phyloP scores from a whole-genome alignment of 768 basidiomycete genomes.

The Pluteus cervinus region DNA sequence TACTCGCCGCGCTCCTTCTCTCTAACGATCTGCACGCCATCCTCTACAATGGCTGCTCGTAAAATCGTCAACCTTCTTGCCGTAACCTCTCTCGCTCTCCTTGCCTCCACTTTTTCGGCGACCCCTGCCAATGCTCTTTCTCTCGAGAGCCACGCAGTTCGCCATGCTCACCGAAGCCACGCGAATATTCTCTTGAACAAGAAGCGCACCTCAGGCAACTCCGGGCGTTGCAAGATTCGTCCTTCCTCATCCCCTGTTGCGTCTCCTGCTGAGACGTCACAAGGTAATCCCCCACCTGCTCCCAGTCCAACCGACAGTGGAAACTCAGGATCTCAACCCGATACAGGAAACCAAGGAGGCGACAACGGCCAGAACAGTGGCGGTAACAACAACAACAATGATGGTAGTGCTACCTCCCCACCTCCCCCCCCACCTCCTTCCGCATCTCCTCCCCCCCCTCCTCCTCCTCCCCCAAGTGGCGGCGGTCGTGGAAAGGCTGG shows the following conservation, averaged over 20 bases:
- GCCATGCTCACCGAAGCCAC: constrained; percentile 39
- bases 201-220: constrained; percentile 25
- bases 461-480: constrained; percentile 13
- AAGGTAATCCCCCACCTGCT: no score
- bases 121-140: constrained; percentile 49
- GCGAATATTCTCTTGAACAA: constrained; percentile 45
- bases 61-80: constrained; percentile 56
- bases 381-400: no score
- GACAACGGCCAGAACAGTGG: no score
- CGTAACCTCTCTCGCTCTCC: constrained; percentile 49
- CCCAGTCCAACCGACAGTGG: no score
- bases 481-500: constrained; percentile 43
- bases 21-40: constrained; percentile 12
- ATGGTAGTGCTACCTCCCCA: constrained; percentile 4
- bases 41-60: constrained; percentile 35
- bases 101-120: constrained; percentile 44
- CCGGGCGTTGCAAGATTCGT: constrained; percentile 54
- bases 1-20: constrained; percentile 4
- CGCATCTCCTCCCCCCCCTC: constrained; percentile 1
- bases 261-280: no score
- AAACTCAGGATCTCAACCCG: no score
- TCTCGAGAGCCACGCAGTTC: constrained; percentile 34
- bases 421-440: constrained; percentile 9
- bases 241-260: constrained; percentile 23
- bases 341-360: no score